Evolutionary conservation across 192 early-diverging fungal species (phyloP).

Genomic region (Chytriomyces sp.): DNA sequence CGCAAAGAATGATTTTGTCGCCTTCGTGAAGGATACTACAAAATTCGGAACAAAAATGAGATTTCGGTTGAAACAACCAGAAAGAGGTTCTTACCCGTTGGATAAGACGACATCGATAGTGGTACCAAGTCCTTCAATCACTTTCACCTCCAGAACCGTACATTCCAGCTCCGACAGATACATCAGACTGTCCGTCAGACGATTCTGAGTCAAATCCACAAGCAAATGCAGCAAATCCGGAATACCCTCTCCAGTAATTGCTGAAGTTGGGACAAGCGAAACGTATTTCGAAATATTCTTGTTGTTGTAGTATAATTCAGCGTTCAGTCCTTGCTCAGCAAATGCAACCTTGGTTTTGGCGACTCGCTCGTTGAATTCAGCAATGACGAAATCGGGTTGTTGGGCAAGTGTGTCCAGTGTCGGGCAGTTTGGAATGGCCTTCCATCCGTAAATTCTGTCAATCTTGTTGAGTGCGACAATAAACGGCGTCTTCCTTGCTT

Average conservation of each 20-base stretch:
- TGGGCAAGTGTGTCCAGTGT: conserved; percentile 78
- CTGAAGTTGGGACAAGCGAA: conserved; percentile 96
- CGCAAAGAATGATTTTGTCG: conserved; percentile 94
- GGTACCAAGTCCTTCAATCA: conserved; percentile 96
- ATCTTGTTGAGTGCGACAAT: conserved; percentile 99
- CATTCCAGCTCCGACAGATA: conserved; percentile 95
- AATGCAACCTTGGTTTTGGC: conserved; percentile 80
- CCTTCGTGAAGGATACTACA: conserved; percentile 82
- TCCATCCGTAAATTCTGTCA: conserved; percentile 95
- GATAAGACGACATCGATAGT: conserved; percentile 97
- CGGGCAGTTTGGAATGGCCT: conserved; percentile 78
- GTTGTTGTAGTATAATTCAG: conserved; percentile 93
- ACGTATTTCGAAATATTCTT: conserved; percentile 93
- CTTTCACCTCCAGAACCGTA: conserved; percentile 99
- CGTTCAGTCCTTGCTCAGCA: conserved; percentile 96
- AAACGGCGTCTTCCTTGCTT: conserved; percentile 94
- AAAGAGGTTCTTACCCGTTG: conserved; percentile 58
- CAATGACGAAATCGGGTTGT: conserved; percentile 74
- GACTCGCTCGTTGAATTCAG: conserved; percentile 87
- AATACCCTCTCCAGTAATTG: conserved; percentile 97
- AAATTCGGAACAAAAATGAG: background rate
- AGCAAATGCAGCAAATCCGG: conserved; percentile 95
- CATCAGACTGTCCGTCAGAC: conserved; percentile 96
- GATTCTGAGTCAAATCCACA: conserved; percentile 88
- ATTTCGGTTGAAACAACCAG: no score